A percentile compares a stretch with the other conserved stretches of the same genome.
phyloP scores from a whole-genome alignment of 345 rosid genomes.

The Camelina sativa region DNA sequence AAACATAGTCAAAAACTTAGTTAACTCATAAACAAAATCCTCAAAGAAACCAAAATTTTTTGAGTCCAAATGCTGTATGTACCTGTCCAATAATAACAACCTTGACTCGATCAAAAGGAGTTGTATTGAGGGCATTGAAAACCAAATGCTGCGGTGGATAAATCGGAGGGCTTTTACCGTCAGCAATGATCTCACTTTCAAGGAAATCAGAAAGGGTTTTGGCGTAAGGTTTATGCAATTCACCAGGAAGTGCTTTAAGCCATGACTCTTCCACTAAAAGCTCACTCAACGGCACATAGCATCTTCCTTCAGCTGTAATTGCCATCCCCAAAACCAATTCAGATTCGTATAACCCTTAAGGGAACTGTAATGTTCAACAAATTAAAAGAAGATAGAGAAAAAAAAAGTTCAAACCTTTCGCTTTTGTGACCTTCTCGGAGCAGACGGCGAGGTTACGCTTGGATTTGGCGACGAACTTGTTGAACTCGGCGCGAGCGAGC shows the following conservation, averaged over 20 bases:
- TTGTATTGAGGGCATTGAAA: conserved; percentile 83
- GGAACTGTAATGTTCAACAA: conserved; percentile 1
- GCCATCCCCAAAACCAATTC: conserved; percentile 21
- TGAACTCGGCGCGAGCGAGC: conserved; percentile 60
- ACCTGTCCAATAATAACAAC: conserved; percentile 92
- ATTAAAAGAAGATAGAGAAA: conserved; percentile 2
- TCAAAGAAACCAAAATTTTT: neutral
- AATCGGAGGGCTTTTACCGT: conserved; percentile 41
- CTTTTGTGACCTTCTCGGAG: conserved; percentile 56
- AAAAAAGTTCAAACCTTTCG: conserved; percentile 49
- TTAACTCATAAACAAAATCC: conserved; percentile 1
- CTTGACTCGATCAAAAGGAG: conserved; percentile 76
- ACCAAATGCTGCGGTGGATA: conserved; percentile 83
- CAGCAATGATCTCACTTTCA: conserved; percentile 53
- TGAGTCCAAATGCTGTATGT: conserved; percentile 21
- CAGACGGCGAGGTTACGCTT: conserved; percentile 73
- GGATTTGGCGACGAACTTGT: conserved; percentile 66
- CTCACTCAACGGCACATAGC: conserved; percentile 66
- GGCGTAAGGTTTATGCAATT: conserved; percentile 71
- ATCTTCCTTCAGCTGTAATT: conserved; percentile 46
- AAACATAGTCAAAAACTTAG: neutral
- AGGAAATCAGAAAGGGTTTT: conserved; percentile 63
- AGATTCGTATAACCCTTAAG: neutral
- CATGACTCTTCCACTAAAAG: conserved; percentile 89
- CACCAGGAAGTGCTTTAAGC: conserved; percentile 72